Evolutionary conservation across 2,329 filamentous ascomycete genomes (phyloP).

Genomic region (Exophiala mesophila): DNA sequence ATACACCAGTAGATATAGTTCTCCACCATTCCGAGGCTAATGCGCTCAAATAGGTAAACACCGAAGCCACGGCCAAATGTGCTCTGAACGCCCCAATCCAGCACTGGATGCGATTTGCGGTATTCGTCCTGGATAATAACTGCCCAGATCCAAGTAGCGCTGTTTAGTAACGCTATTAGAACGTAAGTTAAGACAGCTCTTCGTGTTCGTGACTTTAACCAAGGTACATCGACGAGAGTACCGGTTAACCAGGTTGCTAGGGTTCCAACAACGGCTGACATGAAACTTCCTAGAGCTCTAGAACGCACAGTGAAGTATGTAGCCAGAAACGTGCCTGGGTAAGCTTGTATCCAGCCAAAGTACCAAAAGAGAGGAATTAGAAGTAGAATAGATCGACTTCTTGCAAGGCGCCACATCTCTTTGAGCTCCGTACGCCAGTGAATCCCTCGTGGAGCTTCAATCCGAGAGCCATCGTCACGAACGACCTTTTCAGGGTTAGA

Average conservation of each 20-base stretch:
- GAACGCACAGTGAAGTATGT: constrained; percentile 43
- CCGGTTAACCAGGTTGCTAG: constrained; percentile 37
- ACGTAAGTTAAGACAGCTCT: constrained; percentile 39
- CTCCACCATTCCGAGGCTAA: constrained; percentile 39
- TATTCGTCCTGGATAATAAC: constrained; percentile 46
- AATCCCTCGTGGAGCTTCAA: constrained; percentile 30
- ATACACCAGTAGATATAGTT: constrained; percentile 48
- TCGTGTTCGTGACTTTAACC: constrained; percentile 37
- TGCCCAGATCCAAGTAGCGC: constrained; percentile 45
- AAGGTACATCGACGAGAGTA: constrained; percentile 35
- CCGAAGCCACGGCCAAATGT: constrained; percentile 42
- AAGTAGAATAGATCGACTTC: constrained; percentile 35
- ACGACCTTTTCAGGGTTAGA: constrained; percentile 44
- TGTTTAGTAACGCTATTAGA: constrained; percentile 41
- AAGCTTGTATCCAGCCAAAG: constrained; percentile 34
- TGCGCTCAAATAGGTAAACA: constrained; percentile 39
- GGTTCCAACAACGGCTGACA: constrained; percentile 38
- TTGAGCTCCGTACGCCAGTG: constrained; percentile 31
- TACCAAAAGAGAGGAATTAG: constrained; percentile 37
- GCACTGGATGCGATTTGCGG: constrained; percentile 36
- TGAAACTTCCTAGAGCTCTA: constrained; percentile 36
- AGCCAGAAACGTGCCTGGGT: constrained; percentile 39
- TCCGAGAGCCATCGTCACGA: constrained; percentile 39
- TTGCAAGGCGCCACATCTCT: constrained; percentile 35
- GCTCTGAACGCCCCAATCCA: constrained; percentile 42